phyloP scores from a whole-genome alignment of 805 yeast species.

The Schizosaccharomyces osmophilus region DNA sequence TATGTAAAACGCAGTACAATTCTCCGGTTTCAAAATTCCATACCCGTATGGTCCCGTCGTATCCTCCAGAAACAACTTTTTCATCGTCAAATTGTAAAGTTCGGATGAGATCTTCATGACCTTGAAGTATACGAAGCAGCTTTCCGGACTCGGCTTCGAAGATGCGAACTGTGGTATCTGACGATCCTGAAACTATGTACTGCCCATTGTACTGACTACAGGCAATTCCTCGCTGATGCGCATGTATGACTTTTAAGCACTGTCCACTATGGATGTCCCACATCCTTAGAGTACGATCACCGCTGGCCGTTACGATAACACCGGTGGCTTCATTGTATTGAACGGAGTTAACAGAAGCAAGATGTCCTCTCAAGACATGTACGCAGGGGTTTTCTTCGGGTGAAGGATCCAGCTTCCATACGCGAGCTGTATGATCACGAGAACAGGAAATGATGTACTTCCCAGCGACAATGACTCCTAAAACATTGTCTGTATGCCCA shows the following conservation, averaged over 20 bases:
- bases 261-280: conserved; percentile 60
- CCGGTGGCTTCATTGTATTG: conserved; percentile 8
- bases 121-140: conserved; percentile 43
- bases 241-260: conserved; percentile 38
- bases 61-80: conserved; percentile 15
- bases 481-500: conserved; percentile 12
- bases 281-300: conserved; percentile 58
- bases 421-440: conserved; percentile 13
- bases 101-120: conserved; percentile 75
- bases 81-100: conserved; percentile 11
- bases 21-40: conserved; percentile 13
- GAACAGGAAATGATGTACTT: conserved; percentile 14
- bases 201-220: conserved; percentile 48
- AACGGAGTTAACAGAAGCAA: conserved; percentile 17
- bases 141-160: conserved; percentile 41
- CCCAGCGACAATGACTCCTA: conserved; percentile 11
- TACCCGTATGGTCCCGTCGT: conserved; percentile 15
- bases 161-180: not conserved
- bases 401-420: conserved; percentile 8
- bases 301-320: conserved; percentile 18
- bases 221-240: conserved; percentile 67
- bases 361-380: conserved; percentile 11
- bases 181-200: conserved; percentile 1
- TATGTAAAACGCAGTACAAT: not conserved
- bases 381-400: not conserved